These are phyloP conservation scores for Colletotrichum liriopes DNA, from an alignment of 2,329 filamentous ascomycete species.

Conservation along the genomic window DNA sequence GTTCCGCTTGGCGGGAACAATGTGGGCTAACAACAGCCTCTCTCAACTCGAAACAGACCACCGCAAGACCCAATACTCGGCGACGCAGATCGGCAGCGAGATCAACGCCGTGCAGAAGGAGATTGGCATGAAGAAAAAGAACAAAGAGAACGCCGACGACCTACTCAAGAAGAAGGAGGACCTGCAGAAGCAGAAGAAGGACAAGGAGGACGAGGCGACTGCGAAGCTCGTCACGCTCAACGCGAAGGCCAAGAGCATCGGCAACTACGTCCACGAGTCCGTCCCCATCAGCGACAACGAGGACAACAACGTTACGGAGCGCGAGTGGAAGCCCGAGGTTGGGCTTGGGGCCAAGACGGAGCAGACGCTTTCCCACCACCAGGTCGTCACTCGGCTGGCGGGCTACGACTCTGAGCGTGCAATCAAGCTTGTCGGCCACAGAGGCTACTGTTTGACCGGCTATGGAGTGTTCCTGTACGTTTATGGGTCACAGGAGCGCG, in stretches of 20 bases:
- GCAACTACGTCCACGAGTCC: constrained; percentile 91
- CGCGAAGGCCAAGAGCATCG: constrained; percentile 86
- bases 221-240: constrained; percentile 77
- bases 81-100: constrained; percentile 84
- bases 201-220: constrained; percentile 79
- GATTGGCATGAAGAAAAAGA: constrained; percentile 94
- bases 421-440: constrained; percentile 93
- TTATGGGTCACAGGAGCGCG: neutral
- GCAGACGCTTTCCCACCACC: constrained; percentile 90
- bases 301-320: constrained; percentile 86
- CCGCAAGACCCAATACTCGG: constrained; percentile 77
- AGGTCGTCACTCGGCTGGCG: constrained; percentile 89
- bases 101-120: constrained; percentile 93
- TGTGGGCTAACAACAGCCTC: constrained; percentile 17
- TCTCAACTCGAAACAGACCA: constrained; percentile 23
- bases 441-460: constrained; percentile 91
- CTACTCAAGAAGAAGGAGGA: constrained; percentile 84
- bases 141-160: constrained; percentile 89
- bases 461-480: constrained; percentile 84
- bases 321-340: constrained; percentile 86
- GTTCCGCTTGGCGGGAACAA: neutral
- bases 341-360: constrained; percentile 77
- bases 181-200: constrained; percentile 87
- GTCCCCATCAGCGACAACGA: constrained; percentile 87
- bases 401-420: constrained; percentile 95